phyloP scores from a whole-genome alignment of 2,329 filamentous ascomycete genomes.

The Pleomassaria siparia region DNA sequence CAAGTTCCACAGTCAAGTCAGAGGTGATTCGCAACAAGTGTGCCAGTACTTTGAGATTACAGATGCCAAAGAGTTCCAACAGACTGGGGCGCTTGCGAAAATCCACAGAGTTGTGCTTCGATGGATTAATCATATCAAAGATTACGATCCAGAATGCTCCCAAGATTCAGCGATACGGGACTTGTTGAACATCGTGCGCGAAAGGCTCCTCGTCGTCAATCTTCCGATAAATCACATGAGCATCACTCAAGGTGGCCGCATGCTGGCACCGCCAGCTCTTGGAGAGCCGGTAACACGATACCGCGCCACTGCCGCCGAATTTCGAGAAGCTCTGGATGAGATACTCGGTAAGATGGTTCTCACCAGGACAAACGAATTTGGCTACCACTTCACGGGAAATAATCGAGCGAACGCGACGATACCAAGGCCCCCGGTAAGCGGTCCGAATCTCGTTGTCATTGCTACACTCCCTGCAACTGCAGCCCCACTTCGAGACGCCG shows the following conservation, averaged over 20 bases:
- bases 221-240: conserved; percentile 7
- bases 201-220: conserved; percentile 7
- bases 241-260: not conserved
- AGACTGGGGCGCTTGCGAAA: not conserved
- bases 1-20: conserved; percentile 1
- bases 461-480: too few relatives aligned
- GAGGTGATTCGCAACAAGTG: conserved; percentile 2
- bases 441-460: not conserved
- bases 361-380: not conserved
- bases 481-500: too few relatives aligned
- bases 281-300: conserved; percentile 5
- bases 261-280: not conserved
- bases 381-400: conserved; percentile 4
- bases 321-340: conserved; percentile 11
- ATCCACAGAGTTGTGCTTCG: conserved; percentile 7
- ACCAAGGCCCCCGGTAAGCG: not conserved
- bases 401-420: conserved; percentile 3
- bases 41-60: conserved; percentile 4
- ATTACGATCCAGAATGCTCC: conserved; percentile 9
- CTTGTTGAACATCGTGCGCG: conserved; percentile 8
- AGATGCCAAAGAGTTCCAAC: not conserved
- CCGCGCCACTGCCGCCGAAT: conserved; percentile 14
- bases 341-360: conserved; percentile 5
- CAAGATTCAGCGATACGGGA: conserved; percentile 9
- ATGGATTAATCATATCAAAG: conserved; percentile 11